Conservation (phyloP, 140 eudicot genomes). For the Flaveria floridana region DNA sequence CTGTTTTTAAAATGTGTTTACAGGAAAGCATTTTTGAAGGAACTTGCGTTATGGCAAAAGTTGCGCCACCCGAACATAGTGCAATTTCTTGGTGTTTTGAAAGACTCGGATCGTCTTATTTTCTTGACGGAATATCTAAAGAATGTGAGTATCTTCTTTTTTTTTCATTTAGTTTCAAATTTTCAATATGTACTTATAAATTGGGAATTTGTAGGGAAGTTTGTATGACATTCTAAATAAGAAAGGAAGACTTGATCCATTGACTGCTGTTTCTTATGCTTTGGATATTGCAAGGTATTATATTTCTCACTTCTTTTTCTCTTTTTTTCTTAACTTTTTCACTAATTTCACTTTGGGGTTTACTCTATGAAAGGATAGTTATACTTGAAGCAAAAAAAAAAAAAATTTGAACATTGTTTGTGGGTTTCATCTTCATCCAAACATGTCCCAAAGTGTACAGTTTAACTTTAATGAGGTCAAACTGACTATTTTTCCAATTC, state of each 20-base stretch:
- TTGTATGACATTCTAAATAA: constrained; percentile 59
- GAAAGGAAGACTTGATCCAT: constrained; percentile 62
- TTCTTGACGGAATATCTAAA: constrained; percentile 63
- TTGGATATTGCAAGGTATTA: constrained; percentile 70
- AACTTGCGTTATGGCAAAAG: constrained; percentile 67
- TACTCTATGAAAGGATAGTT: background rate
- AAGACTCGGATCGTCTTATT: constrained; percentile 55
- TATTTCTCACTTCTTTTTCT: background rate
- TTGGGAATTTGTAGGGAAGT: constrained; percentile 47
- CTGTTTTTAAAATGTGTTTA: background rate
- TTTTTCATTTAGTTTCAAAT: background rate
- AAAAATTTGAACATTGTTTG: background rate
- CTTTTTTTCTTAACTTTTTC: background rate
- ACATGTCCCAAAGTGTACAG: background rate
- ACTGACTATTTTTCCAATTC: background rate
- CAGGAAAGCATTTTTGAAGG: constrained; percentile 71
- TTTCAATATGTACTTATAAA: constrained; percentile 9
- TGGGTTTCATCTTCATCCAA: constrained; percentile 5
- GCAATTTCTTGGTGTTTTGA: constrained; percentile 72
- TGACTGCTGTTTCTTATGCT: constrained; percentile 69
- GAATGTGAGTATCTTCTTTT: constrained; percentile 43
- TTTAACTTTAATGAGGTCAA: constrained; percentile 23
- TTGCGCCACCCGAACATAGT: constrained; percentile 73
- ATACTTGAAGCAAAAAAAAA: background rate
- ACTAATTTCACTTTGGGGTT: background rate